Conservation (phyloP, 192 early-diverging fungal species). For the Coemansia sp. region DNA sequence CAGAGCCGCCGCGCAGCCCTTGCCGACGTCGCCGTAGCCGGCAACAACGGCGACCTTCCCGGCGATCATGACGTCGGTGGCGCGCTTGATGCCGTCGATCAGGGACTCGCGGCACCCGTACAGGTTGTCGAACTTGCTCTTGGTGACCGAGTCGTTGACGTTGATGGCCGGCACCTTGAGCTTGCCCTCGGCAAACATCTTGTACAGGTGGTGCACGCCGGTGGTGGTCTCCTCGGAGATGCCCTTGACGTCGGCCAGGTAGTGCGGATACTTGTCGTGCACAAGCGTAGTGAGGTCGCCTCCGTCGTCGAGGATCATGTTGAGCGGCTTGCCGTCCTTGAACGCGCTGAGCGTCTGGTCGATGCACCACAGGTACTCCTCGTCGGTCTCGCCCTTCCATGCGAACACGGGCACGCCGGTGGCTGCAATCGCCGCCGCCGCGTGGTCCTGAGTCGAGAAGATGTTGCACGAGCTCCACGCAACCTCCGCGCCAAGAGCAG, state of each 20-base stretch:
- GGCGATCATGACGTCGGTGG: constrained; percentile 99
- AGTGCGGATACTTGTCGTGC: constrained; percentile 93
- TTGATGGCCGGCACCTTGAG: constrained; percentile 99
- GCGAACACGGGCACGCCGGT: constrained; percentile 96
- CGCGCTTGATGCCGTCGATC: constrained; percentile 99
- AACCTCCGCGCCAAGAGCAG: constrained; percentile 93
- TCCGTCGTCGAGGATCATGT: constrained; percentile 99
- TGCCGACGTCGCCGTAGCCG: constrained; percentile 99
- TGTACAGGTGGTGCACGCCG: constrained; percentile 99
- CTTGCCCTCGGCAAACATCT: constrained; percentile 95
- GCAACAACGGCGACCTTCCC: constrained; percentile 98
- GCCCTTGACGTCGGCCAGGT: constrained; percentile 86
- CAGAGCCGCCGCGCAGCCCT: constrained; percentile 97
- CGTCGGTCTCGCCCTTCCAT: constrained; percentile 99
- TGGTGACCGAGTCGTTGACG: constrained; percentile 99
- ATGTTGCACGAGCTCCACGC: constrained; percentile 88
- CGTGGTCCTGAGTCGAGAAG: constrained; percentile 99
- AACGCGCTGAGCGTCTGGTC: constrained; percentile 92
- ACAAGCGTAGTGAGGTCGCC: constrained; percentile 96
- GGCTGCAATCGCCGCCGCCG: constrained; percentile 96
- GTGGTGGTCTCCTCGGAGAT: constrained; percentile 99
- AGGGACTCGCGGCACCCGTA: constrained; percentile 99
- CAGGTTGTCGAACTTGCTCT: constrained; percentile 99
- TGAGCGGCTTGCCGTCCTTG: constrained; percentile 90
- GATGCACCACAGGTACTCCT: constrained; percentile 99